A percentile compares a stretch with the other conserved stretches of the same genome.
These are phyloP conservation scores for Pythium insidiosum DNA, from an alignment of 352 stramenopile genomes.

Conservation along the genomic window DNA sequence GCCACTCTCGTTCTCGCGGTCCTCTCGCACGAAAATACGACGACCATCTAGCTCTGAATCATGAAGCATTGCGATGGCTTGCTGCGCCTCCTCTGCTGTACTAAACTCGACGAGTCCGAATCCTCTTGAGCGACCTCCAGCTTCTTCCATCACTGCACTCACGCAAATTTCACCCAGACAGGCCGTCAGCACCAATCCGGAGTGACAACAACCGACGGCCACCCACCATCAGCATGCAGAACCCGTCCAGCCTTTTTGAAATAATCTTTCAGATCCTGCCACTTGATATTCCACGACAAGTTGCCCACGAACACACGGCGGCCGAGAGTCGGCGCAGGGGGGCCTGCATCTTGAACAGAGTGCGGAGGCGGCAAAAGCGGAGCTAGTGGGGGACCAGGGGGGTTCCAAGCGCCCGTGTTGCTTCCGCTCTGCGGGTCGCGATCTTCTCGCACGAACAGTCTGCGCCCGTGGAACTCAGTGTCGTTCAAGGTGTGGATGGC, in stretches of 20 bases:
- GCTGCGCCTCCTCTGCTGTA: conserved; percentile 60
- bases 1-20: conserved; percentile 57
- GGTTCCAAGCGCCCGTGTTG: not conserved
- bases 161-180: not conserved
- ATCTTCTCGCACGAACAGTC: conserved; percentile 94
- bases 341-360: too few relatives aligned
- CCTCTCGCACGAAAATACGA: conserved; percentile 84
- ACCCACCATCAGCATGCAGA: conserved; percentile 66
- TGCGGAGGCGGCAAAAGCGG: not conserved
- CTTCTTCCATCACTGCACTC: conserved; percentile 57
- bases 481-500: conserved; percentile 88
- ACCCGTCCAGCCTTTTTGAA: conserved; percentile 86
- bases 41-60: conserved; percentile 91
- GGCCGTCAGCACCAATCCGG: not conserved
- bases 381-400: not conserved
- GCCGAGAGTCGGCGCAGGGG: too few relatives aligned
- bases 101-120: conserved; percentile 73
- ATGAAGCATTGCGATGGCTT: conserved; percentile 87
- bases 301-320: conserved; percentile 88
- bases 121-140: conserved; percentile 87
- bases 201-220: too few relatives aligned
- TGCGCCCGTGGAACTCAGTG: conserved; percentile 86
- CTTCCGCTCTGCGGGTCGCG: conserved; percentile 73
- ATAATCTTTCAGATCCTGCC: conserved; percentile 95
- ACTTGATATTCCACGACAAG: conserved; percentile 89